Percentiles rank a stretch among this genome's conserved stretches.
Evolutionary conservation across 345 rosid species (phyloP).

Genomic region (Jatropha curcas): DNA sequence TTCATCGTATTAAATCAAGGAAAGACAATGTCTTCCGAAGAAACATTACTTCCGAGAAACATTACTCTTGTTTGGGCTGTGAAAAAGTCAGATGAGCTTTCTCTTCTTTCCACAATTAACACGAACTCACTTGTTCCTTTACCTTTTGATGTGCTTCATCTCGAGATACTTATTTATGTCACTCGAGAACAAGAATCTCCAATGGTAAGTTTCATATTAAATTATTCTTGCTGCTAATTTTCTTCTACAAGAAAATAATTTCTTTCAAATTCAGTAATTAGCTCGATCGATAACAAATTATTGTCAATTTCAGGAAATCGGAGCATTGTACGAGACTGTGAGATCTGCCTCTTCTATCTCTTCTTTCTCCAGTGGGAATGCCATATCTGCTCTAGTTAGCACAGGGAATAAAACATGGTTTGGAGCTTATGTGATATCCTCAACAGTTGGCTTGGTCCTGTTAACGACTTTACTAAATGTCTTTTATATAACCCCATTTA

Average conservation of each 20-base stretch:
- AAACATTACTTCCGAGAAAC: no score
- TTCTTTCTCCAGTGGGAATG: conserved; percentile 38
- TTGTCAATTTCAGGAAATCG: conserved; percentile 59
- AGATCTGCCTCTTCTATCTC: conserved; percentile 34
- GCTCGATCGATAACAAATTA: not conserved
- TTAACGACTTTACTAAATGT: conserved; percentile 42
- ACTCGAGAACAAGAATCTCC: conserved; percentile 67
- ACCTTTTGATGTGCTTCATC: conserved; percentile 46
- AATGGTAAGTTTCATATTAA: conserved; percentile 40
- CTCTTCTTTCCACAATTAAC: conserved; percentile 59
- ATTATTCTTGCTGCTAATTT: not conserved
- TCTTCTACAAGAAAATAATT: not conserved
- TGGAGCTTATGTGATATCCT: conserved; percentile 53
- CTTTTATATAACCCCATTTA: conserved; percentile 57
- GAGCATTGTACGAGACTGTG: conserved; percentile 25
- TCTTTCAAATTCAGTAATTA: not conserved
- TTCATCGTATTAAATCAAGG: conserved; percentile 61
- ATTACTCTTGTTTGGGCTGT: conserved; percentile 77
- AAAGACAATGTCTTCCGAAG: conserved; percentile 66
- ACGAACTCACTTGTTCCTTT: conserved; percentile 54
- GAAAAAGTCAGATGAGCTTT: conserved; percentile 69
- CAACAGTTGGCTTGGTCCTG: conserved; percentile 58
- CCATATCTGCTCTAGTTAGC: conserved; percentile 73
- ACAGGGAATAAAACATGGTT: conserved; percentile 71
- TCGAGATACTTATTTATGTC: conserved; percentile 55